Percentiles rank a stretch among this genome's conserved stretches.
Evolutionary conservation across 73 alveolate species (phyloP).

Genomic region (Paramecium pentaurelia): DNA sequence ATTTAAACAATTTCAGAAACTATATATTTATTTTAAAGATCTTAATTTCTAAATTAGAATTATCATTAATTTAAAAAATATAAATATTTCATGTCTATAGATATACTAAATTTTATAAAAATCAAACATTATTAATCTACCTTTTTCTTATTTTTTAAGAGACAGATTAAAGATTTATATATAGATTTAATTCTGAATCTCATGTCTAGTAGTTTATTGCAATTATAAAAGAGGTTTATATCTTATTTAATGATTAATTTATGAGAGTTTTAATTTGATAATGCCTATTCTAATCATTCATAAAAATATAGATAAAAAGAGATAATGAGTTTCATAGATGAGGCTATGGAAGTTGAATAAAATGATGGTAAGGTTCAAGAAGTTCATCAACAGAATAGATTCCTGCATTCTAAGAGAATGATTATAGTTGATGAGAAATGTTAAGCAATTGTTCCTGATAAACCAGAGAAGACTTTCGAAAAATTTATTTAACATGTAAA

Average conservation of each 20-base stretch:
- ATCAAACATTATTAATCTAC: no score
- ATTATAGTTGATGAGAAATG: slow-evolving; percentile 35
- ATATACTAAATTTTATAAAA: no score
- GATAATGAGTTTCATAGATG: neutral
- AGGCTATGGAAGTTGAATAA: neutral
- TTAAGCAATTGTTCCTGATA: slow-evolving; percentile 28
- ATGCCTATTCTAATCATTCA: neutral
- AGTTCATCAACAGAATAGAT: slow-evolving; percentile 12
- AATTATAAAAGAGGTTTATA: neutral
- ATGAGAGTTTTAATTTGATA: neutral
- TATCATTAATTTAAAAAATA: no score
- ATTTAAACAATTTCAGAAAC: neutral
- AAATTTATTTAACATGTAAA: neutral
- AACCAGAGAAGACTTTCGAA: neutral
- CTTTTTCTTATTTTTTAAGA: no score
- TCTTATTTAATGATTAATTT: neutral
- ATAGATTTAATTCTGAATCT: no score
- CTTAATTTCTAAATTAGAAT: neutral
- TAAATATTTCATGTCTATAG: no score
- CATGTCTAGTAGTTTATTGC: no score
- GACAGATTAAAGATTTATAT: no score
- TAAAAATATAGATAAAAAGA: neutral
- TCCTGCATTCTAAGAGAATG: neutral
- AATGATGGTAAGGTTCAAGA: neutral
- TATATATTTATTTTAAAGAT: neutral